Base-by-base conservation (phyloP, 306 rosid species). In the Prunus davidiana region DNA sequence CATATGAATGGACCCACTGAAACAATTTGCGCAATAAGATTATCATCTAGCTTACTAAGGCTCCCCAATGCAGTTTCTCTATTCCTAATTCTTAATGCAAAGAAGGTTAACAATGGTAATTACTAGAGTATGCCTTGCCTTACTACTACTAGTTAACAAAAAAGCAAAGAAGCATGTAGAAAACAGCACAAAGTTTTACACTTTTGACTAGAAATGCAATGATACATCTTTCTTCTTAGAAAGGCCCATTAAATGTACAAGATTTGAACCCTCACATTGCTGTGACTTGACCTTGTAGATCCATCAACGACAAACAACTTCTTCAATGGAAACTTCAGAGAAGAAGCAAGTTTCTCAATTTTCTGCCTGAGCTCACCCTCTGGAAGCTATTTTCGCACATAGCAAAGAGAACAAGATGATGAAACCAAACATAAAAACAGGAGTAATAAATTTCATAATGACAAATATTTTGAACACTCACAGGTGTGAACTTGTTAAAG, bases 261-360 rank as follows among this genome's bases (percentile, higher is more conserved):
- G 68, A 82, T 64, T 69, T 74, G 50, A 77, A 79, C 71, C 65
- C 93, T 92, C 82, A 95, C 98, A 90, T 95, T 95, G 92, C 98
- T 95, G 86, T 95, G 98, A 77, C 97, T 95, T 77, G 98, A 95
- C 86, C 98, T 90, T 60, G 96, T 95, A 69, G 98, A 95, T 71
- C 98, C 98, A 85, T 95, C 98, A 32, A 95, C 92, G 69, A 95
- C 96, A 77, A 95, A 95, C 87, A 95, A 58, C 91, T 95, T 95
- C 93, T 85, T 90, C 79, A 95, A 78, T 12, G 98, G 98, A 86
- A 92, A 95, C 74, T 83, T 88, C 67, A 95, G 98, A 75, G 93
- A 88, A 74, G 96, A 82, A 83, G 98, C 96, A 72, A 95, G 98
- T 24, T 87, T 84, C 86, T 95, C 97, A 68, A 95, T 95, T 89